Evolutionary conservation across 2,329 filamentous ascomycete genomes (phyloP).

Genomic region (Xylariaceae sp.): DNA sequence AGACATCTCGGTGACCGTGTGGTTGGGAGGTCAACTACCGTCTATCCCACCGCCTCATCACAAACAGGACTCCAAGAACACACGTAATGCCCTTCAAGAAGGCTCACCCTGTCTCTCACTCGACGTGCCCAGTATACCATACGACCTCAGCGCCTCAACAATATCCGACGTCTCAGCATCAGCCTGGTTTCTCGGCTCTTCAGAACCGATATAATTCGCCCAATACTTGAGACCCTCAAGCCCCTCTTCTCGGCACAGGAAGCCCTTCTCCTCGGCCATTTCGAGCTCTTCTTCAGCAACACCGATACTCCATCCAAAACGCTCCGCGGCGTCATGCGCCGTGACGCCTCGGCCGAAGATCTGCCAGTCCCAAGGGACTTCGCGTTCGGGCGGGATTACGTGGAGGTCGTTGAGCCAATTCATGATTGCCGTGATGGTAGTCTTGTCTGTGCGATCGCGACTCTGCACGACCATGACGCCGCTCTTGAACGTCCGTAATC

Average conservation of each 20-base stretch:
- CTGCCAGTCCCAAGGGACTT: slow-evolving; percentile 69
- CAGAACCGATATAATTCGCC: slow-evolving; percentile 66
- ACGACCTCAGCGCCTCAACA: slow-evolving; percentile 37
- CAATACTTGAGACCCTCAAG: slow-evolving; percentile 90
- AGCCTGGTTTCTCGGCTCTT: slow-evolving; percentile 34
- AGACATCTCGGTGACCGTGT: too few relatives aligned
- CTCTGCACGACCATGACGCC: slow-evolving; percentile 93
- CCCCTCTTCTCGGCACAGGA: slow-evolving; percentile 83
- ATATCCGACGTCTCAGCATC: slow-evolving; percentile 37
- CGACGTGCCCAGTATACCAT: slow-evolving; percentile 18
- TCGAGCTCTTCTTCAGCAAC: slow-evolving; percentile 93
- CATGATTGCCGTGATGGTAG: slow-evolving; percentile 71
- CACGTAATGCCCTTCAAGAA: neutral
- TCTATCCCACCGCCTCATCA: too few relatives aligned
- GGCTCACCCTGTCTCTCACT: slow-evolving; percentile 4
- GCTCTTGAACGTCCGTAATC: slow-evolving; percentile 82
- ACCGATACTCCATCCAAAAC: slow-evolving; percentile 95
- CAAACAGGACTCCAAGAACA: too few relatives aligned
- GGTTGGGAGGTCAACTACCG: too few relatives aligned
- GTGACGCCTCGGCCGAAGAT: slow-evolving; percentile 80
- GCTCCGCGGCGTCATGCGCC: slow-evolving; percentile 79
- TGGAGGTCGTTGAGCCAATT: slow-evolving; percentile 74
- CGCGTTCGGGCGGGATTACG: slow-evolving; percentile 56
- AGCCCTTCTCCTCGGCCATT: slow-evolving; percentile 90
- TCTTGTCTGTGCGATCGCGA: slow-evolving; percentile 82